Base-by-base conservation (phyloP, 805 yeast genomes). In the Metschnikowia drakensbergensis region DNA sequence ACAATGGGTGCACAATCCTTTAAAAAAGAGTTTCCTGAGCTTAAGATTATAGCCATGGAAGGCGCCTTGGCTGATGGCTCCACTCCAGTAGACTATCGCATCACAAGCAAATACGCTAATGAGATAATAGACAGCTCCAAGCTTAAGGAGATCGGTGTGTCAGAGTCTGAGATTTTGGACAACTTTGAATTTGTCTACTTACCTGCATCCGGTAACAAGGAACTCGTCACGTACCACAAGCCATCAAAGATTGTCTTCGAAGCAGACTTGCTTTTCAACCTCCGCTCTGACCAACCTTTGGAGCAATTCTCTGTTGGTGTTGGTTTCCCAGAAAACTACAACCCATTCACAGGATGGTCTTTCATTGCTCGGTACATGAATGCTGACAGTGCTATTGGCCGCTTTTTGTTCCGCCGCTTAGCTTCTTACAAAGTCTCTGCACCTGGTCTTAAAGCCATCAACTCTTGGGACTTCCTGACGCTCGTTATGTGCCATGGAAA, bases 201-300 rank as follows among this genome's bases (percentile, higher is more conserved):
- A 46, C 85, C 86, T 9, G 61, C 66, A 4, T 85, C 80, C 57
- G 62, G 55, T n/a, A 84, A 84, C 62, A 72, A 76, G 59, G 90
- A 84, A 61, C 63, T 84, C 45, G 75, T 80, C 3, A 57, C 78
- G 54, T 78, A 61, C 58, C 80, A 80, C 58, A 69, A 67, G 38
- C 60, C 62, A 10, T 66, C 80, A 32, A 76, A 75, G 60, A 70
- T 80, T 0, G 57, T 84, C 17, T 69, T 78, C 51, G 81, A 76
- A 55, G 89, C 83, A 10, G 89, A 84, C 61, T 60, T 83, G 49
- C 57, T 83, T 31, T 79, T 84, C 66, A 81, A 82, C 59, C 67
- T 83, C 53, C 54, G 57, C 3, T 83, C 82, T 9, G 68, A 70
- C 31, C 56, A 47, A 27, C 53, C 58, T 4, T 56, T 69, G 54